These are phyloP conservation scores for Sphagnum magellanicum DNA, from an alignment of 228 moss, liverwort and hornwort species.

Conservation along the genomic window DNA sequence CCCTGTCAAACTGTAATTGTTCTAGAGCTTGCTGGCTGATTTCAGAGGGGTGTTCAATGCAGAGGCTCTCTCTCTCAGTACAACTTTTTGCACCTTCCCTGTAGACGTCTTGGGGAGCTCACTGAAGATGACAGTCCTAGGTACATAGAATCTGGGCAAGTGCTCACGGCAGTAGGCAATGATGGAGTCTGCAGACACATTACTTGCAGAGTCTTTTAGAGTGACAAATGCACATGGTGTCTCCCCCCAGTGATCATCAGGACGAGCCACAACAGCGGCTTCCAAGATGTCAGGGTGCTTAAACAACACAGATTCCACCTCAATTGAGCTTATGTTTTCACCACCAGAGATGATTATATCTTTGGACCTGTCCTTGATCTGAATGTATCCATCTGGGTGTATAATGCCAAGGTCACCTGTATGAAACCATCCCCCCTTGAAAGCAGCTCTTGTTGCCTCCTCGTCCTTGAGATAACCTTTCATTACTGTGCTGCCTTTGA, in stretches of 20 bases:
- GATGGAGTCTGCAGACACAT: conserved; percentile 22
- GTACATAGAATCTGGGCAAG: conserved; percentile 55
- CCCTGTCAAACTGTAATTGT: no score
- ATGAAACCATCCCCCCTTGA: conserved; percentile 70
- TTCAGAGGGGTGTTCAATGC: conserved; percentile 12
- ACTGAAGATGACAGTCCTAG: conserved; percentile 52
- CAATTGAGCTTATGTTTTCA: conserved; percentile 82
- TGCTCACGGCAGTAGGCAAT: conserved; percentile 35
- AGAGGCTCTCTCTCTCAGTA: conserved; percentile 50
- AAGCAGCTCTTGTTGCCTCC: conserved; percentile 42
- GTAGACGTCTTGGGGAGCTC: conserved; percentile 72
- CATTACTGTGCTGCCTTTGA: conserved; percentile 62
- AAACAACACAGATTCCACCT: conserved; percentile 61
- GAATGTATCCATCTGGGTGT: conserved; percentile 64
- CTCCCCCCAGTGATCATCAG: conserved; percentile 69
- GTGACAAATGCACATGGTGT: conserved; percentile 74
- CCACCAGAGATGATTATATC: conserved; percentile 86
- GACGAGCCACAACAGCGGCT: conserved; percentile 71
- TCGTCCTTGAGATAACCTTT: conserved; percentile 74
- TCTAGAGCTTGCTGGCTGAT: no score
- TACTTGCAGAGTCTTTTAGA: conserved; percentile 23
- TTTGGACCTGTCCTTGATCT: conserved; percentile 71
- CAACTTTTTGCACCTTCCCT: conserved; percentile 68
- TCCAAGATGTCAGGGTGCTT: conserved; percentile 61
- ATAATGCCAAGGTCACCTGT: conserved; percentile 70